Evolutionary conservation across 2,329 filamentous ascomycete genomes (phyloP).

Genomic region (Botrytis tulipae): DNA sequence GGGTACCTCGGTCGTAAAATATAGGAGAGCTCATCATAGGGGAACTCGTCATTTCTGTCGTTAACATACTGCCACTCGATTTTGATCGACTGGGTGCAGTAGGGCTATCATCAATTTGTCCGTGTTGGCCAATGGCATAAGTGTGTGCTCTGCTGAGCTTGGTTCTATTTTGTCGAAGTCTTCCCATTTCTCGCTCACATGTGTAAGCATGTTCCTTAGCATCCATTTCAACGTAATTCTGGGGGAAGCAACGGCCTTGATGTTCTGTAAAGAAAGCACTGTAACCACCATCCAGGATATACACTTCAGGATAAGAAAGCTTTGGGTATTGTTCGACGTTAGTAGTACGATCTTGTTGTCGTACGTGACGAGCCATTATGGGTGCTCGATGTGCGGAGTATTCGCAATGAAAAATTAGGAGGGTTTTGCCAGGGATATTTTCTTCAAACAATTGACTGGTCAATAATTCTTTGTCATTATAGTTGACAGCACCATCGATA

Average conservation of each 20-base stretch:
- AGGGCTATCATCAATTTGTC: conserved; percentile 57
- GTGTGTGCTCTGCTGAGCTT: conserved; percentile 87
- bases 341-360: conserved; percentile 78
- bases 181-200: conserved; percentile 92
- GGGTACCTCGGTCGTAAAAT: conserved; percentile 52
- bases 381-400: conserved; percentile 96
- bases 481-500: conserved; percentile 90
- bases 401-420: conserved; percentile 95
- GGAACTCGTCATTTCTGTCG: conserved; percentile 31
- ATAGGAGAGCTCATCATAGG: conserved; percentile 39
- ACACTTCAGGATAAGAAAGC: conserved; percentile 94
- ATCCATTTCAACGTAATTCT: conserved; percentile 96
- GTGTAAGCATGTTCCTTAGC: conserved; percentile 87
- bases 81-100: conserved; percentile 44
- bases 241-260: conserved; percentile 79
- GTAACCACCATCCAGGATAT: conserved; percentile 95
- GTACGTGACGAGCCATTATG: conserved; percentile 92
- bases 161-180: conserved; percentile 79
- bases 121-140: conserved; percentile 85
- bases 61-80: conserved; percentile 38
- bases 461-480: conserved; percentile 91
- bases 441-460: conserved; percentile 72
- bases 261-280: conserved; percentile 85
- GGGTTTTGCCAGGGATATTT: conserved; percentile 65
- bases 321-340: conserved; percentile 85